Percentiles rank a stretch among this genome's conserved stretches.
These are phyloP conservation scores for Jaminaea rosea DNA, from an alignment of 1,284 basidiomycete species.

Conservation along the genomic window DNA sequence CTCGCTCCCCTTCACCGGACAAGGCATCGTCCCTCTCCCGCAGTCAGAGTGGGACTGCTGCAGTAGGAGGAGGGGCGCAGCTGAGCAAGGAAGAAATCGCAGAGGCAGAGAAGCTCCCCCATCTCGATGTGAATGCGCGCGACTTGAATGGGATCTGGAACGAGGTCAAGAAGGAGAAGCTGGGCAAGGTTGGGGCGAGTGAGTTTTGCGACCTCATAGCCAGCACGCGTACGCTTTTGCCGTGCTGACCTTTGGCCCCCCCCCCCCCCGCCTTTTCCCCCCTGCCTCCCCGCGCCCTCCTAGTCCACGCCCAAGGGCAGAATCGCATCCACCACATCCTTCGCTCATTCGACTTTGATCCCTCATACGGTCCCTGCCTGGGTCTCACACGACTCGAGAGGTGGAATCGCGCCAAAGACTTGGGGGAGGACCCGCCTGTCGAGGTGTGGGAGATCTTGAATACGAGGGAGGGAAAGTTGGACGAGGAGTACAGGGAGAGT, in stretches of 20 bases:
- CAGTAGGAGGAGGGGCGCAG: background rate
- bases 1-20: background rate
- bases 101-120: background rate
- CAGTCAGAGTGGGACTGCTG: background rate
- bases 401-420: conserved; percentile 72
- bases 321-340: conserved; percentile 40
- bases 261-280: background rate
- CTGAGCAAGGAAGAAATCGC: background rate
- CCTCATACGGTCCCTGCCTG: conserved; percentile 67
- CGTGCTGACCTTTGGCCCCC: background rate
- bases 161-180: background rate
- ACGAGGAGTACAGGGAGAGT: conserved; percentile 12
- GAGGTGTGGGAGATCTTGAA: conserved; percentile 56
- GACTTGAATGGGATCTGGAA: background rate
- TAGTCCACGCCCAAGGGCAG: conserved; percentile 33
- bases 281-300: background rate
- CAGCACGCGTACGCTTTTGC: background rate
- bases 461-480: conserved; percentile 28
- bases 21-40: background rate
- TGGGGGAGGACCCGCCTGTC: conserved; percentile 72
- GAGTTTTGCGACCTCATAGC: background rate
- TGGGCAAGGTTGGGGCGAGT: background rate
- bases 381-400: conserved; percentile 73
- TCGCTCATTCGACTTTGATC: conserved; percentile 41
- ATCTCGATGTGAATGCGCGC: background rate